Evolutionary conservation across 2,329 filamentous ascomycete species (phyloP), one percentile per base, ranked within the genome.

Genomic region (Clarireedia sp.): DNA sequence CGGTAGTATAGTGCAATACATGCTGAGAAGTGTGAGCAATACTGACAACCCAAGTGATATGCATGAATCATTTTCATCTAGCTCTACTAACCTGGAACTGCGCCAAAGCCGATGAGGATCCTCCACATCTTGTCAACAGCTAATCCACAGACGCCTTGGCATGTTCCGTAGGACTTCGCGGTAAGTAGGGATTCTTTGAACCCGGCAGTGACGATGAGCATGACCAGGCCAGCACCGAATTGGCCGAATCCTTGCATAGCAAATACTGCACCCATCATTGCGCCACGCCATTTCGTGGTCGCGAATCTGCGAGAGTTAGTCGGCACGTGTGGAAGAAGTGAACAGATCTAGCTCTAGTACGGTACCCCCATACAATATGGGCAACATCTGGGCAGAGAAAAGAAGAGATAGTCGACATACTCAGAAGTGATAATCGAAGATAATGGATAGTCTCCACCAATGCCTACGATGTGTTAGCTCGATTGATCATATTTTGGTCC

Each of bases 121-220:
- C 89, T 80, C 89, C 89, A 94, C 86, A 91, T 90, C 77, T 90
- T 90, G 74, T 94, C 89, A 6, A 91, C 87, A 3, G 85, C 84
- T 10, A 82, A 63, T 51, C 74, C 73, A 66, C 87, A 90, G 54
- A 76, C 78, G 21, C 80, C 84, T 33, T 75, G 75, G 69, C 89
- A 94, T 48, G 75, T 69, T 24, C 73, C 73, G 6, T 78, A 74
- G 3, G 72, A 73, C 36, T 73, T 68, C 10, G 82, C 79, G 0
- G 72, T 72, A 47, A 75, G 65, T 0, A 90, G 77, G 10, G 82
- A 80, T 16, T 78, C 72, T 70, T 83, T 87, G 76, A 89, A 90
- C 47, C 85, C 85, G 19, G 82, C 74, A 0, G 85, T 87, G 55
- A 87, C 78, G 64, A 91, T 86, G 36, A 94, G 75, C 68, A 89